These are phyloP conservation scores for California macrophylla DNA, from an alignment of 441 rosid genomes.

Conservation along the genomic window DNA sequence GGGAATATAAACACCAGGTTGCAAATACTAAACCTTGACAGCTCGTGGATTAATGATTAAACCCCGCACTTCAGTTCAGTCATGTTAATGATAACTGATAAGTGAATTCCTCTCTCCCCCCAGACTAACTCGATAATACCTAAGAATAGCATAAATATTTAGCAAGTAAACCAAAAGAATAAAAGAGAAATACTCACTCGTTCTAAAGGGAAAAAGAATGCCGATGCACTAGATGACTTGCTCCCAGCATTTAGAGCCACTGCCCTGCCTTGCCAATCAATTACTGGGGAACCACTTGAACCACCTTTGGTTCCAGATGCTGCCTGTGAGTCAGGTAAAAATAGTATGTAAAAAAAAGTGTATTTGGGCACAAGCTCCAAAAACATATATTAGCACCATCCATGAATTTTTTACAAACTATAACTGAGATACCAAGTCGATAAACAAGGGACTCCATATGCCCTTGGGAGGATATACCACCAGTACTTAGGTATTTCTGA, in stretches of 20 bases:
- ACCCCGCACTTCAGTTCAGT: background rate
- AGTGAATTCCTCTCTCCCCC: background rate
- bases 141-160: slow-evolving; percentile 7
- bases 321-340: slow-evolving; percentile 41
- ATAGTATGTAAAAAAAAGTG: slow-evolving; percentile 8
- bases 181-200: slow-evolving; percentile 40
- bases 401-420: background rate
- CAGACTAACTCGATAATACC: slow-evolving; percentile 5
- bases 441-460: background rate
- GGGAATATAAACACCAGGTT: background rate
- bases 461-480: background rate
- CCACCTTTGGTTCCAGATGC: slow-evolving; percentile 98
- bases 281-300: slow-evolving; percentile 97
- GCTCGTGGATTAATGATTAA: background rate
- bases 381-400: slow-evolving; percentile 5
- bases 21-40: background rate
- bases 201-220: slow-evolving; percentile 79
- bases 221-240: slow-evolving; percentile 81
- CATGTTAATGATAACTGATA: background rate
- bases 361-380: background rate
- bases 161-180: slow-evolving; percentile 2
- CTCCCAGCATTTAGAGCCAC: slow-evolving; percentile 97
- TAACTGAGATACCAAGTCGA: background rate
- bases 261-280: slow-evolving; percentile 91
- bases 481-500: background rate